A percentile compares a stretch with the other conserved stretches of the same genome.
Conservation (phyloP, 2,329 filamentous ascomycete genomes). For the Sphaceloma murrayae region DNA sequence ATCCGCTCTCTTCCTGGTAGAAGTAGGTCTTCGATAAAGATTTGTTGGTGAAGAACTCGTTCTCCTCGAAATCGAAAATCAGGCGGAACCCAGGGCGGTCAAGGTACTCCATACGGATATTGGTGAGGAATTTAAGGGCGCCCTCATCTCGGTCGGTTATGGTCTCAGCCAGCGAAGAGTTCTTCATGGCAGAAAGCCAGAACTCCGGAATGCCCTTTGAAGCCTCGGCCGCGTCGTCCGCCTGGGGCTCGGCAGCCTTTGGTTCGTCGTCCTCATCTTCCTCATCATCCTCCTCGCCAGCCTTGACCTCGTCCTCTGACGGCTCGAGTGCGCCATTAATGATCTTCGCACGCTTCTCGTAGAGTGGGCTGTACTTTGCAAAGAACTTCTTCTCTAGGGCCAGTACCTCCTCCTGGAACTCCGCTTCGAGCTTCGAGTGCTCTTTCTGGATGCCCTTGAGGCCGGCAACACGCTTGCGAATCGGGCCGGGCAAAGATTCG, state of each 20-base stretch:
- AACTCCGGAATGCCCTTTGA: constrained; percentile 90
- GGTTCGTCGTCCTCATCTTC: constrained; percentile 52
- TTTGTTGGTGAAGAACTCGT: constrained; percentile 97
- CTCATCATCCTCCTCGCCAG: constrained; percentile 70
- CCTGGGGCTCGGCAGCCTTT: constrained; percentile 51
- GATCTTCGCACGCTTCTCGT: constrained; percentile 87
- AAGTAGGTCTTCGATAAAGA: constrained; percentile 95
- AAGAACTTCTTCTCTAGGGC: constrained; percentile 99
- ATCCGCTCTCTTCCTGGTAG: constrained; percentile 97
- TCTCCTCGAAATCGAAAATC: constrained; percentile 92
- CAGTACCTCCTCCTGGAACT: constrained; percentile 97
- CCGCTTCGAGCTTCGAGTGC: constrained; percentile 93
- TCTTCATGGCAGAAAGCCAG: constrained; percentile 99
- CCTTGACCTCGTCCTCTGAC: constrained; percentile 74
- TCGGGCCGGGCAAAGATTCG: constrained; percentile 80
- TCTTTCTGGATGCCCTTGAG: constrained; percentile 98
- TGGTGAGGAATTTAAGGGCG: constrained; percentile 77
- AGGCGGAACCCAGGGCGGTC: constrained; percentile 96
- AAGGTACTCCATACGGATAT: constrained; percentile 98
- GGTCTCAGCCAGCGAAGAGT: constrained; percentile 96
- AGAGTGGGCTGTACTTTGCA: constrained; percentile 94
- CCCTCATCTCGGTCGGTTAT: constrained; percentile 96
- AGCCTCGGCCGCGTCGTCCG: constrained; percentile 43
- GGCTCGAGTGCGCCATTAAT: constrained; percentile 83
- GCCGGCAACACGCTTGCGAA: constrained; percentile 87